These are phyloP conservation scores for Onygena corvina DNA, from an alignment of 2,329 filamentous ascomycete species.

Conservation along the genomic window DNA sequence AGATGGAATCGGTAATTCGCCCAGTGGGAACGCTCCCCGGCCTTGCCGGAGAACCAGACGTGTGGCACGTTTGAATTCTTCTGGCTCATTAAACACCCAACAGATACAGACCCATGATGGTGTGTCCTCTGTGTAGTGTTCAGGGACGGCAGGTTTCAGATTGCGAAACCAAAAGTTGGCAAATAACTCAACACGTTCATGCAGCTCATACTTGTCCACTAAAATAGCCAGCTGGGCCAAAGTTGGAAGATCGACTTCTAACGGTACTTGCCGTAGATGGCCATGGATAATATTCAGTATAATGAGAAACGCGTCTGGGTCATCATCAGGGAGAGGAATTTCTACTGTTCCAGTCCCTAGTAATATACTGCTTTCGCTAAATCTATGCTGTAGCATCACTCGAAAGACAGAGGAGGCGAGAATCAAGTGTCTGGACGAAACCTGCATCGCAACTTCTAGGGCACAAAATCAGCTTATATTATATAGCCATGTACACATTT, in stretches of 20 bases:
- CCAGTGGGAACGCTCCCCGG: conserved; percentile 9
- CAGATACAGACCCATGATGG: conserved; percentile 15
- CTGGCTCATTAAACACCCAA: conserved; percentile 15
- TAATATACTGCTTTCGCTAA: conserved; percentile 14
- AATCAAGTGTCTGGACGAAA: conserved; percentile 16
- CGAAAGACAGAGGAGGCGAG: conserved; percentile 16
- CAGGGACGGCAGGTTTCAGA: conserved; percentile 13
- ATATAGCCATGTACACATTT: background rate
- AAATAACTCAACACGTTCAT: conserved; percentile 15
- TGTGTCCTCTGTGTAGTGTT: conserved; percentile 14
- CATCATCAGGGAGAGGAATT: conserved; percentile 23
- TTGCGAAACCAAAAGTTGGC: conserved; percentile 15
- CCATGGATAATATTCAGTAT: conserved; percentile 25
- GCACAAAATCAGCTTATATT: background rate
- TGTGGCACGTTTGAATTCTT: conserved; percentile 14
- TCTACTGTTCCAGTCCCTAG: conserved; percentile 12
- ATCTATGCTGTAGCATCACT: conserved; percentile 16
- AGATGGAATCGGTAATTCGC: conserved; percentile 14
- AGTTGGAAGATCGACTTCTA: conserved; percentile 13
- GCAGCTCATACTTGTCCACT: conserved; percentile 16
- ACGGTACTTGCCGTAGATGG: conserved; percentile 19
- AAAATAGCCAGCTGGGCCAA: conserved; percentile 16
- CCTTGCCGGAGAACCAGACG: conserved; percentile 14
- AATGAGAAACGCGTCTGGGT: conserved; percentile 20
- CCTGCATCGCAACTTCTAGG: conserved; percentile 14